phyloP scores from a whole-genome alignment of 768 basidiomycete genomes.

The Leccinum incarnatum region DNA sequence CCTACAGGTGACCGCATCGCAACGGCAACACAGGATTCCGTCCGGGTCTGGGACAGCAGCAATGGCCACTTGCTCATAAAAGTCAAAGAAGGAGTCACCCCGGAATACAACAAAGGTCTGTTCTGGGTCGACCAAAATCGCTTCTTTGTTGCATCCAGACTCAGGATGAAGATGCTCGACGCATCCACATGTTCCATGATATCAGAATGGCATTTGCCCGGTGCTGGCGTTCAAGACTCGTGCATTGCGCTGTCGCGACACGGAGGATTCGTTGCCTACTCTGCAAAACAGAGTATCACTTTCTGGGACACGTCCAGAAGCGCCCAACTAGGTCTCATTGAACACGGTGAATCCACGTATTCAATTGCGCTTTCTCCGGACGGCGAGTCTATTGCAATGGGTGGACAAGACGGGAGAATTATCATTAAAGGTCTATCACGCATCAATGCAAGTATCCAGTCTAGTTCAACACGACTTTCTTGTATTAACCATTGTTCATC shows the following conservation, averaged over 20 bases:
- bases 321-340: not conserved
- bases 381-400: not conserved
- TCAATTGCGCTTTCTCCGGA: not conserved
- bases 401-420: not conserved
- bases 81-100: not conserved
- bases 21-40: not conserved
- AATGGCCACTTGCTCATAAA: not conserved
- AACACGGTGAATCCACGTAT: not conserved
- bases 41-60: not conserved
- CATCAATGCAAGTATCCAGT: not conserved
- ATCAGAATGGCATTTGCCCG: not conserved
- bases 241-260: not conserved
- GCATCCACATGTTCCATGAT: not conserved
- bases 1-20: not conserved
- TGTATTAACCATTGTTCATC: not conserved
- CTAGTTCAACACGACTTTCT: not conserved
- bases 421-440: not conserved
- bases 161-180: not conserved
- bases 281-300: not conserved
- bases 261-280: not conserved
- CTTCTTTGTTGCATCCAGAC: not conserved
- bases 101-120: conserved; percentile 39
- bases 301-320: not conserved
- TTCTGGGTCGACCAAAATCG: not conserved
- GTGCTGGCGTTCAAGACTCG: not conserved